phyloP scores from a whole-genome alignment of 768 basidiomycete genomes.

The Epithele typhae region DNA sequence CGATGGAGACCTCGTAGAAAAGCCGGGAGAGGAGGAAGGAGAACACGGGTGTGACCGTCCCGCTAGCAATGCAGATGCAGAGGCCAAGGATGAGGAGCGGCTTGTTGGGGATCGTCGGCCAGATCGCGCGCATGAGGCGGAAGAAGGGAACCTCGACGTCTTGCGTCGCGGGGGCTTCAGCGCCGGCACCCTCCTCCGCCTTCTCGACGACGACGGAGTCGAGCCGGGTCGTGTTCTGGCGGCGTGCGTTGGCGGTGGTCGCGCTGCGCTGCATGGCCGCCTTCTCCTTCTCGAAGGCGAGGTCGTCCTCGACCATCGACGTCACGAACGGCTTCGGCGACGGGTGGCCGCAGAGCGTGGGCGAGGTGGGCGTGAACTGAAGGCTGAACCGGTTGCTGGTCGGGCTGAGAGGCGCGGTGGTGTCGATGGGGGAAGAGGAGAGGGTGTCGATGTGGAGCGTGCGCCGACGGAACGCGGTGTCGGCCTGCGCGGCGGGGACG shows the following conservation, averaged over 20 bases:
- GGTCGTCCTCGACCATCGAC: constrained; percentile 31
- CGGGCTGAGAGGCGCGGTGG: constrained; percentile 32
- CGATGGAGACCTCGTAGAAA: constrained; percentile 69
- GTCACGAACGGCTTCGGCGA: constrained; percentile 21
- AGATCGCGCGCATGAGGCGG: constrained; percentile 48
- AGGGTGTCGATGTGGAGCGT: constrained; percentile 36
- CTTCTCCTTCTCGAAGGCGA: constrained; percentile 44
- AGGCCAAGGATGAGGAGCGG: constrained; percentile 67
- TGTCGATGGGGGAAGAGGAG: constrained; percentile 15
- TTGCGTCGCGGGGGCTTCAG: constrained; percentile 12
- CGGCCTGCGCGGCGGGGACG: constrained; percentile 25
- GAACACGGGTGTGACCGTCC: constrained; percentile 88
- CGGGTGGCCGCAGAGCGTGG: constrained; percentile 31
- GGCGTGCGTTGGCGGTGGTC: constrained; percentile 28
- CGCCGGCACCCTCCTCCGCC: constrained; percentile 19
- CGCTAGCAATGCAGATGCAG: constrained; percentile 62
- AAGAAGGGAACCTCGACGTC: constrained; percentile 34
- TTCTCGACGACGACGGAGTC: constrained; percentile 22
- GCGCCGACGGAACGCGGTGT: constrained; percentile 29
- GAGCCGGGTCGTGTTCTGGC: constrained; percentile 10
- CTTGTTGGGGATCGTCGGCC: constrained; percentile 74
- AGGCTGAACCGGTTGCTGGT: constrained; percentile 45
- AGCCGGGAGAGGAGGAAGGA: constrained; percentile 84
- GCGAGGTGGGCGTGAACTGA: constrained; percentile 61
- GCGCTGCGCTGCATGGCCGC: constrained; percentile 18